phyloP scores from a whole-genome alignment of 1,139 yeast genomes.

The Pneumocystis murina region DNA sequence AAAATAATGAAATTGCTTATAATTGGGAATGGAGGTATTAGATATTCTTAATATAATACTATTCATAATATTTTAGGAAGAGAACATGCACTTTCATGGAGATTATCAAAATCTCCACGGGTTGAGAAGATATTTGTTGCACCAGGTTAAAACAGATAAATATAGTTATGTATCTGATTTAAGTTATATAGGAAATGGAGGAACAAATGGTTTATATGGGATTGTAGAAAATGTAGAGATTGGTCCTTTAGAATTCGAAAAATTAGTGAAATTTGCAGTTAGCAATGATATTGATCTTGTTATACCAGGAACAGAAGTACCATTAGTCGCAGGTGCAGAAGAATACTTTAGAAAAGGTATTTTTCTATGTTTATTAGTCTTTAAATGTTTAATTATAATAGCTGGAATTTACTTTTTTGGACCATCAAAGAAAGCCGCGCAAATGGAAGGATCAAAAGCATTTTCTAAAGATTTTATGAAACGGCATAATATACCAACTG shows the following conservation, averaged over 20 bases:
- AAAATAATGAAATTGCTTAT: slow-evolving; percentile 32
- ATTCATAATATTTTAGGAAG: slow-evolving; percentile 27
- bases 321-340: slow-evolving; percentile 84
- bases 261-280: slow-evolving; percentile 47
- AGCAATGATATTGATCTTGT: slow-evolving; percentile 56
- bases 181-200: slow-evolving; percentile 46
- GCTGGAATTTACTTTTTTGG: slow-evolving; percentile 95
- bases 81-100: slow-evolving; percentile 95
- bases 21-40: slow-evolving; percentile 80
- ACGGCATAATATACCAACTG: slow-evolving; percentile 84
- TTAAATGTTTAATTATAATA: slow-evolving; percentile 18
- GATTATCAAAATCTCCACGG: slow-evolving; percentile 58
- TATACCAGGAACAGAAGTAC: slow-evolving; percentile 98
- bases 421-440: slow-evolving; percentile 78
- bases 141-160: slow-evolving; percentile 40
- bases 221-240: slow-evolving; percentile 61
- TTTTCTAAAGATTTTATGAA: slow-evolving; percentile 91
- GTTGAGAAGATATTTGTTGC: slow-evolving; percentile 73
- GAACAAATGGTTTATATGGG: slow-evolving; percentile 38
- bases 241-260: slow-evolving; percentile 32
- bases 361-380: neutral
- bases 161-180: neutral
- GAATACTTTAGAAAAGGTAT: slow-evolving; percentile 36
- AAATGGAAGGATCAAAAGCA: slow-evolving; percentile 94
- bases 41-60: neutral